phyloP scores from a whole-genome alignment of 257 asterid species.

The Marsdenia floribunda region DNA sequence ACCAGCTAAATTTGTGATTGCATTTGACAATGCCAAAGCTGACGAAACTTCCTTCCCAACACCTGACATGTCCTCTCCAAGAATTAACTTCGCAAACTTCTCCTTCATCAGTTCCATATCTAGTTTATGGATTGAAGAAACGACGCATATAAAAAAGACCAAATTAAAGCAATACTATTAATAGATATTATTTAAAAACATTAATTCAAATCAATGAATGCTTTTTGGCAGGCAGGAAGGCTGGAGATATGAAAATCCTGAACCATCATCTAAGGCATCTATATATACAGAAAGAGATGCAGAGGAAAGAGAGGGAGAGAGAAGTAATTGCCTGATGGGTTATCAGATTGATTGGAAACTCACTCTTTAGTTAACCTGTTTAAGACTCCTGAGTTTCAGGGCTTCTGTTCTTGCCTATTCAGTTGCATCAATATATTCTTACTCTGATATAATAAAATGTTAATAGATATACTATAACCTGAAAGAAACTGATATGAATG shows the following conservation, averaged over 20 bases:
- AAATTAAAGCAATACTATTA: background rate
- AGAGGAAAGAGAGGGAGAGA: too few relatives aligned
- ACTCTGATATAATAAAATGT: background rate
- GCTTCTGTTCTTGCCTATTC: background rate
- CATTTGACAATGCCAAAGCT: conserved; percentile 88
- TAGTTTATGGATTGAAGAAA: conserved; percentile 10
- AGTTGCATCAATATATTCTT: background rate
- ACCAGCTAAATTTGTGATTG: conserved; percentile 92
- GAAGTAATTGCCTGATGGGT: background rate
- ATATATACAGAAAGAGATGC: too few relatives aligned
- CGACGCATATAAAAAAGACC: too few relatives aligned
- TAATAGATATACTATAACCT: background rate
- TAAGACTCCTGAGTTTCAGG: background rate
- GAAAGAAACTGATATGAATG: background rate
- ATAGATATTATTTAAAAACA: too few relatives aligned
- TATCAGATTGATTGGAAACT: background rate
- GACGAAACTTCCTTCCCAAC: conserved; percentile 96
- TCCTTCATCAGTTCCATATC: conserved; percentile 86
- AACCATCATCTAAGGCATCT: too few relatives aligned
- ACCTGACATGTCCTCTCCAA: conserved; percentile 99
- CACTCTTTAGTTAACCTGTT: background rate
- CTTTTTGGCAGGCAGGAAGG: too few relatives aligned
- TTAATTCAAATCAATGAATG: too few relatives aligned
- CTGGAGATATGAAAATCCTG: too few relatives aligned
- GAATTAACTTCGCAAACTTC: conserved; percentile 81